Evolutionary conservation across 345 rosid genomes (phyloP).

Genomic region (Ceriops decandra): DNA sequence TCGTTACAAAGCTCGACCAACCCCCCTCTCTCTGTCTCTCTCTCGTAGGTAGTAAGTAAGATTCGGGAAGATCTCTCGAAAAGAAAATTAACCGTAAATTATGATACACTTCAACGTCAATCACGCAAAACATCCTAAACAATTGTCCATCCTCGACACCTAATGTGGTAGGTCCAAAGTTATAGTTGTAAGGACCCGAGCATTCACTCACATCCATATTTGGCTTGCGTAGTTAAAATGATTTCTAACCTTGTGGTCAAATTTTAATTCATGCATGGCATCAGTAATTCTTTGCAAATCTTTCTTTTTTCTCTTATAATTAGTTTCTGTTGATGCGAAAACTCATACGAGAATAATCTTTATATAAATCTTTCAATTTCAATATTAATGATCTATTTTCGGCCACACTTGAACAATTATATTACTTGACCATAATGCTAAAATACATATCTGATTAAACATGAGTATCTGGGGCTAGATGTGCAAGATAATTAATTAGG

Average conservation of each 20-base stretch:
- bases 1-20: conserved; percentile 8
- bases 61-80: conserved; percentile 58
- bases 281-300: too few species aligned
- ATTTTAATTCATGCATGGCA: too few species aligned
- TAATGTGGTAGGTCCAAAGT: conserved; percentile 45
- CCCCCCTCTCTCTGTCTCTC: conserved; percentile 9
- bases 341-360: too few species aligned
- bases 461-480: conserved; percentile 40
- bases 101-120: conserved; percentile 57
- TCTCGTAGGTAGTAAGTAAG: conserved; percentile 65
- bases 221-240: neutral
- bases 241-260: too few species aligned
- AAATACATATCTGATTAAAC: conserved; percentile 16
- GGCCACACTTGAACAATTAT: too few species aligned
- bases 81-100: conserved; percentile 30
- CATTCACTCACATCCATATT: conserved; percentile 11
- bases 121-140: conserved; percentile 71
- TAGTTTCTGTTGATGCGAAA: neutral
- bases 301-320: neutral
- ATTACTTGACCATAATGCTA: too few species aligned
- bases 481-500: conserved; percentile 32
- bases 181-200: conserved; percentile 51
- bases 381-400: too few species aligned
- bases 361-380: too few species aligned
- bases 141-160: conserved; percentile 49